Conservation (phyloP, 495 filamentous ascomycete genomes). For the Aspergillus ellipticus region DNA sequence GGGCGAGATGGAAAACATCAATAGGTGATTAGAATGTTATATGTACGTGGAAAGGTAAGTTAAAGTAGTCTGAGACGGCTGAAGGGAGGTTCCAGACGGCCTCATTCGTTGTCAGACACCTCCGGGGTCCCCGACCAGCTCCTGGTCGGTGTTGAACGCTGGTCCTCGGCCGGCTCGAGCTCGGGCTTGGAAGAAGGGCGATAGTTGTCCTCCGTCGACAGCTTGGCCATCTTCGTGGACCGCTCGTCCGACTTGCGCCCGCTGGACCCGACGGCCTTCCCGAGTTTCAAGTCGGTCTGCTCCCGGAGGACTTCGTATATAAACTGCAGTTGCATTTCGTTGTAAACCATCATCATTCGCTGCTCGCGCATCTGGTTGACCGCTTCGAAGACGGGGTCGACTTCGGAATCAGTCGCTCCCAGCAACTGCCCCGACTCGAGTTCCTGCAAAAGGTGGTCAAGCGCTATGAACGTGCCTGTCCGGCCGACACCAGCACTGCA, state of each 20-base stretch:
- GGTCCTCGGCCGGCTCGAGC: conserved; percentile 31
- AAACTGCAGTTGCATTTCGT: conserved; percentile 79
- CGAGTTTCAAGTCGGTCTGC: conserved; percentile 56
- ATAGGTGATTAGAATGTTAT: conserved; percentile 9
- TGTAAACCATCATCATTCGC: conserved; percentile 94
- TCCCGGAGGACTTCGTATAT: conserved; percentile 84
- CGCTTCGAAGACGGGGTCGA: conserved; percentile 64
- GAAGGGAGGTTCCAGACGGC: not conserved
- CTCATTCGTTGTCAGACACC: conserved; percentile 36
- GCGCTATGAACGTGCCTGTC: conserved; percentile 90
- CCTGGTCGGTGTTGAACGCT: conserved; percentile 23
- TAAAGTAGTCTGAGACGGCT: not conserved
- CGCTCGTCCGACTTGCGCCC: conserved; percentile 29
- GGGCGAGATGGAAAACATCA: conserved; percentile 10
- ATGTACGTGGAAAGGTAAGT: conserved; percentile 7
- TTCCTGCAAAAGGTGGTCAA: conserved; percentile 84
- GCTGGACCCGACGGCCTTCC: conserved; percentile 23
- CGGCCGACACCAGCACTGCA: conserved; percentile 94
- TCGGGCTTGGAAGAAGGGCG: conserved; percentile 37
- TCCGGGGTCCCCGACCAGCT: conserved; percentile 31
- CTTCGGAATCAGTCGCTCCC: conserved; percentile 33
- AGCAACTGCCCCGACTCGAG: conserved; percentile 70
- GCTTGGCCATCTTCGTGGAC: conserved; percentile 41
- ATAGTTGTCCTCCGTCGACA: conserved; percentile 32
- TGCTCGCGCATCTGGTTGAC: conserved; percentile 85